Conservation (phyloP, 208 protist species). For the Porcisia hertigi region DNA sequence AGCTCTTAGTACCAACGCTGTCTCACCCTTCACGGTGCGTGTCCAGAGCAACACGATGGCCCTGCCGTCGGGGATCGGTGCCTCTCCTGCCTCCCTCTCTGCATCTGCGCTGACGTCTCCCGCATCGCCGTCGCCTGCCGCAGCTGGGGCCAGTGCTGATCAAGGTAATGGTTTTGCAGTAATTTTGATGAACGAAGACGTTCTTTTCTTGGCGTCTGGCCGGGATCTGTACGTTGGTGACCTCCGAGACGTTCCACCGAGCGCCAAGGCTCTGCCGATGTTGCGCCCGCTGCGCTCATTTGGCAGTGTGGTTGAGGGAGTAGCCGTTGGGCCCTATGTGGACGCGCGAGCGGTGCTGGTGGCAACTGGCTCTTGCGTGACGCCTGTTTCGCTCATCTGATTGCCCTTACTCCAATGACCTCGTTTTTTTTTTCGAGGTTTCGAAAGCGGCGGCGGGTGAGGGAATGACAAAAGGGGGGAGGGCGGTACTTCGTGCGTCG, state of each 20-base stretch:
- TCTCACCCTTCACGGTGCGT: conserved; percentile 22
- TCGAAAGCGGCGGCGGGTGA: too few species aligned
- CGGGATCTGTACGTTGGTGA: conserved; percentile 9
- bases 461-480: background rate
- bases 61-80: conserved; percentile 3
- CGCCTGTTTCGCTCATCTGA: conserved; percentile 13
- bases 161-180: conserved; percentile 3
- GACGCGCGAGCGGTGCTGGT: conserved; percentile 25
- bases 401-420: background rate
- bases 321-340: background rate
- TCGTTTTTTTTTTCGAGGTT: background rate
- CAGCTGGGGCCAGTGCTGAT: background rate
- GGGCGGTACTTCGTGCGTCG: background rate
- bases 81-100: background rate
- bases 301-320: conserved; percentile 17
- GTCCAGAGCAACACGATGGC: conserved; percentile 35
- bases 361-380: conserved; percentile 15
- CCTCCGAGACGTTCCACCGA: conserved; percentile 21
- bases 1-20: background rate
- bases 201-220: background rate
- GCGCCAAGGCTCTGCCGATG: conserved; percentile 14
- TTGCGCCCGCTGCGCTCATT: conserved; percentile 20
- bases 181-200: background rate
- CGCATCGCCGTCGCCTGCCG: background rate
- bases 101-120: conserved; percentile 9